Evolutionary conservation across 2,329 filamentous ascomycete species (phyloP).

Genomic region (Mycosphaerella sp.): DNA sequence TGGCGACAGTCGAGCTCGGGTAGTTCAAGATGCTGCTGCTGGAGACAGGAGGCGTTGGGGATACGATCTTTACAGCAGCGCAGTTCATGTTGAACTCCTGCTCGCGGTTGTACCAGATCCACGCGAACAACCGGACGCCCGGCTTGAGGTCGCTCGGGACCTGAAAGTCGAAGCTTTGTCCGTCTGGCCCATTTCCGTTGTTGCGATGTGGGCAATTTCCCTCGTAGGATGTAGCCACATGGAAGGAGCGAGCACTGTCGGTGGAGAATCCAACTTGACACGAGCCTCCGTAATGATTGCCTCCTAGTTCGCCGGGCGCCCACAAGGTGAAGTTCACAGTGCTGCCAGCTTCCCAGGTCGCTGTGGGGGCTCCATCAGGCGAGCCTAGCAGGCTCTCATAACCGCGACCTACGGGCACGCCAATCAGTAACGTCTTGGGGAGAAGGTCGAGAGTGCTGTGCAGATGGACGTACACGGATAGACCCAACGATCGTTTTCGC

Average conservation of each 20-base stretch:
- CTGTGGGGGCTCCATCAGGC: slow-evolving; percentile 38
- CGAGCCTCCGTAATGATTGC: slow-evolving; percentile 44
- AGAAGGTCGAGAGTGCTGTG: no score
- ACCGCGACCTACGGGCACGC: slow-evolving; percentile 28
- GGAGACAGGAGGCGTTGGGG: neutral
- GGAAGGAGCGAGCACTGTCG: slow-evolving; percentile 41
- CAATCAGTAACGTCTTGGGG: neutral
- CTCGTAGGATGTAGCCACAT: slow-evolving; percentile 41
- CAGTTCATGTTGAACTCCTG: slow-evolving; percentile 44
- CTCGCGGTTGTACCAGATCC: slow-evolving; percentile 46
- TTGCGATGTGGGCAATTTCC: slow-evolving; percentile 43
- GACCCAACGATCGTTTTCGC: slow-evolving; percentile 29
- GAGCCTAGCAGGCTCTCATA: slow-evolving; percentile 42
- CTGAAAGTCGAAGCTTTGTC: slow-evolving; percentile 42
- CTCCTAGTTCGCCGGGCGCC: slow-evolving; percentile 20
- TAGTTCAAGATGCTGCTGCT: neutral
- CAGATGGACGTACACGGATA: slow-evolving; percentile 30
- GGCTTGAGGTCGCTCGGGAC: slow-evolving; percentile 40
- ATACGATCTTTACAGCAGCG: slow-evolving; percentile 39
- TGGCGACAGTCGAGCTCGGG: no score
- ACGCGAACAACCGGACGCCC: slow-evolving; percentile 41
- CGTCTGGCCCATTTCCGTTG: slow-evolving; percentile 34
- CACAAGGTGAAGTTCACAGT: slow-evolving; percentile 38
- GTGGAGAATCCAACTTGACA: slow-evolving; percentile 42
- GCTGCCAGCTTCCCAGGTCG: slow-evolving; percentile 40